A percentile compares a stretch with the other conserved stretches of the same genome.
These are phyloP conservation scores for Candida anutae DNA, from an alignment of 1,139 yeast species.

Conservation along the genomic window DNA sequence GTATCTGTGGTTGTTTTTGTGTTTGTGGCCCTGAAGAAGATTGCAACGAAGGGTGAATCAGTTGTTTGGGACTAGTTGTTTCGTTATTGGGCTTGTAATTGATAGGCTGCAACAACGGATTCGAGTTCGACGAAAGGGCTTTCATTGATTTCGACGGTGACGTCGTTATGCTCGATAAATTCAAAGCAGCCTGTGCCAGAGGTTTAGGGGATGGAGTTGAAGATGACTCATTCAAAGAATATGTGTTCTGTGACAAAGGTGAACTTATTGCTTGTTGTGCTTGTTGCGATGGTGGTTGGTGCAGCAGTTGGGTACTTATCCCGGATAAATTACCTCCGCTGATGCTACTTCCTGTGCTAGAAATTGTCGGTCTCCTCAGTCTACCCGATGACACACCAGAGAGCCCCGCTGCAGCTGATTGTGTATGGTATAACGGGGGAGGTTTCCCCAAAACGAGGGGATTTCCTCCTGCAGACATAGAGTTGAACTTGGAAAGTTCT, in stretches of 20 bases:
- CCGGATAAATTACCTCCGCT: constrained; percentile 4
- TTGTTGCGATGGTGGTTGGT: constrained; percentile 6
- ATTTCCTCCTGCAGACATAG: constrained; percentile 9
- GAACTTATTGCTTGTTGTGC: too few species aligned
- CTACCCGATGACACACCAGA: constrained; percentile 6
- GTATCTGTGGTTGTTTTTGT: too few species aligned
- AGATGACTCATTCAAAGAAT: constrained; percentile 11
- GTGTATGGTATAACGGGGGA: constrained; percentile 42
- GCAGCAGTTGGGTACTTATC: not conserved
- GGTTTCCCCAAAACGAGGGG: constrained; percentile 37
- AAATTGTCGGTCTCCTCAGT: constrained; percentile 33
- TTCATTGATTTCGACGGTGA: constrained; percentile 51
- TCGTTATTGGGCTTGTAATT: constrained; percentile 30
- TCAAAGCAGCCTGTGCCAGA: constrained; percentile 17
- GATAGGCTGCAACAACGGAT: constrained; percentile 54
- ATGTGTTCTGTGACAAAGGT: constrained; percentile 7
- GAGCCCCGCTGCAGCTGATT: constrained; percentile 30
- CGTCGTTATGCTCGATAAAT: constrained; percentile 13
- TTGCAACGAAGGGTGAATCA: too few species aligned
- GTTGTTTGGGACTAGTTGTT: too few species aligned
- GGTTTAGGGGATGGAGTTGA: constrained; percentile 38
- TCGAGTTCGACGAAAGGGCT: constrained; percentile 38
- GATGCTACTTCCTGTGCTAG: constrained; percentile 22
- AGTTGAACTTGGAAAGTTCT: constrained; percentile 19
- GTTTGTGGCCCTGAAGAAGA: too few species aligned